A percentile compares a stretch with the other conserved stretches of the same genome.
Conservation (phyloP, 2,329 filamentous ascomycete species). For the Pseudocercospora crystallina region DNA sequence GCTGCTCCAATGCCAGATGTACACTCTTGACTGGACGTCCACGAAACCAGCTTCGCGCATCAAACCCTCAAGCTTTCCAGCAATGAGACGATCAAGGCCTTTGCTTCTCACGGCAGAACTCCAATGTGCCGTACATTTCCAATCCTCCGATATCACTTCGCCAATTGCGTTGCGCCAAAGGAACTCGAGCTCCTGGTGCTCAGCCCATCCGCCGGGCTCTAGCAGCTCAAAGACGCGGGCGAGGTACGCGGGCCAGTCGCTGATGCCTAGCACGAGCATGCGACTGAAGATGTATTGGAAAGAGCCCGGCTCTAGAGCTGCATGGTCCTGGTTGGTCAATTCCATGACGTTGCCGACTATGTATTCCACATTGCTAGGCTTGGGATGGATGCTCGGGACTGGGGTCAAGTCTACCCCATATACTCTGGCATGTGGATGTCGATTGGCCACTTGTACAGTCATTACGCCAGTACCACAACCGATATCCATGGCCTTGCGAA, state of each 20-base stretch:
- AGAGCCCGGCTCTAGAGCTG: constrained; percentile 2
- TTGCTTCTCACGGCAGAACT: constrained; percentile 1
- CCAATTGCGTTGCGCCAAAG: constrained; percentile 1
- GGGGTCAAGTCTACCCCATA: constrained; percentile 13
- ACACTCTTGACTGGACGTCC: constrained; percentile 8
- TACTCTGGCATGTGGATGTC: constrained; percentile 8
- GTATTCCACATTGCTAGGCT: constrained; percentile 10
- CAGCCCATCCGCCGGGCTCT: constrained; percentile 8
- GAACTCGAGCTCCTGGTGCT: constrained; percentile 15
- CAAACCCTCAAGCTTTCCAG: constrained; percentile 5
- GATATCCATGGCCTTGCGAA: constrained; percentile 29
- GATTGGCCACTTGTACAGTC: constrained; percentile 23
- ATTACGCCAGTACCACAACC: constrained; percentile 43
- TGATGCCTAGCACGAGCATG: constrained; percentile 6
- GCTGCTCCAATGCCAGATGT: constrained; percentile 4
- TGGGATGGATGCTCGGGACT: constrained; percentile 1
- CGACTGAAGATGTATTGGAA: constrained; percentile 14
- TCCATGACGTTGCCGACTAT: constrained; percentile 12
- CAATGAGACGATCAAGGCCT: constrained; percentile 9
- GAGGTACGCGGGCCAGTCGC: constrained; percentile 11
- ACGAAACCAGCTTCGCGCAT: constrained; percentile 14
- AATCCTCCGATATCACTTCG: constrained; percentile 12
- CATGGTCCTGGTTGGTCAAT: constrained; percentile 2
- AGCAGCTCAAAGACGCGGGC: not conserved
- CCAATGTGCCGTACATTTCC: constrained; percentile 9